Percentiles rank a stretch among this genome's conserved stretches.
phyloP scores from a whole-genome alignment of 2,329 filamentous ascomycete genomes.

The Juglanconis sp. region DNA sequence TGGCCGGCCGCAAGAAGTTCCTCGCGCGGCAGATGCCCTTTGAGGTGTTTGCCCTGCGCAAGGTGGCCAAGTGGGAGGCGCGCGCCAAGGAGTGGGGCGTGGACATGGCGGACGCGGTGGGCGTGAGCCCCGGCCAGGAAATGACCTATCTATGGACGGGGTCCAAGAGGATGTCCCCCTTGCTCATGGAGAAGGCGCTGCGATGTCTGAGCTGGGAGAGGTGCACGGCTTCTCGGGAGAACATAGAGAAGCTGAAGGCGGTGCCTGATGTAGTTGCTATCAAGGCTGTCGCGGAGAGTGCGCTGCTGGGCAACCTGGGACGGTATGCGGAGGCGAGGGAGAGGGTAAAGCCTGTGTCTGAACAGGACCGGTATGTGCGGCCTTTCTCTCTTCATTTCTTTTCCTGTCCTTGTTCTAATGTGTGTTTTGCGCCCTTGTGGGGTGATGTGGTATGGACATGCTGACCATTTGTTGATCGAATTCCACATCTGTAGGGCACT shows the following conservation, averaged over 20 bases:
- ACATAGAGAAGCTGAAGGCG: constrained; percentile 43
- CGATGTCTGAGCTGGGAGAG: constrained; percentile 62
- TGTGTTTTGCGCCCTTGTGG: too few relatives aligned
- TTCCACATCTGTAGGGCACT: constrained; percentile 33
- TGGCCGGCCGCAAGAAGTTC: constrained; percentile 82
- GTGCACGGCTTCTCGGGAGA: constrained; percentile 47
- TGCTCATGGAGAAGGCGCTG: constrained; percentile 63
- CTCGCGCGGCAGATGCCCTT: constrained; percentile 88
- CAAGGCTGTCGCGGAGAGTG: constrained; percentile 62
- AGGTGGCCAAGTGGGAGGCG: constrained; percentile 84
- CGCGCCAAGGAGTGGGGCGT: constrained; percentile 65
- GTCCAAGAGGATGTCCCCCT: constrained; percentile 70
- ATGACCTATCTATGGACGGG: constrained; percentile 96
- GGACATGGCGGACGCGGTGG: constrained; percentile 75
- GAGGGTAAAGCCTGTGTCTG: constrained; percentile 63
- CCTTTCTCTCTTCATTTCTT: background rate
- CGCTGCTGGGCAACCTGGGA: constrained; percentile 62
- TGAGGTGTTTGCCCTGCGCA: constrained; percentile 79
- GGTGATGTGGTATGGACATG: background rate
- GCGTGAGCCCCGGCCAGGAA: constrained; percentile 77
- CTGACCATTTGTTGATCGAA: constrained; percentile 7
- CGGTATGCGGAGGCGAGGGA: constrained; percentile 62
- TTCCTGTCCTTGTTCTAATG: background rate
- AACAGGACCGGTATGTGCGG: constrained; percentile 55
- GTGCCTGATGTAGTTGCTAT: constrained; percentile 62